Evolutionary conservation across 805 yeast species (phyloP).

Genomic region (Cyberlindnera japonica): DNA sequence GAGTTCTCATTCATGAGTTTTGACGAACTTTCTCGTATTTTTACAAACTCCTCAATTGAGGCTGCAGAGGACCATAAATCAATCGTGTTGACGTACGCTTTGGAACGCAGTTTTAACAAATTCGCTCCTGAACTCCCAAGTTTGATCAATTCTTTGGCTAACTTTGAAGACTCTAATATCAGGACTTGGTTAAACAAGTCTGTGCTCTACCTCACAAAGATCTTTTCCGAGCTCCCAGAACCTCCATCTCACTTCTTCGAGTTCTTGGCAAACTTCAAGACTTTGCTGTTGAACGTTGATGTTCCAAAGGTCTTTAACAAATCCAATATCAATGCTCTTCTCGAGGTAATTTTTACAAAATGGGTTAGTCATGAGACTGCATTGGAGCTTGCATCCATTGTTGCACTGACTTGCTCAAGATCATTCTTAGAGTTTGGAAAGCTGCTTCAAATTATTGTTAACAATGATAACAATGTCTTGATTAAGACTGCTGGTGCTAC

Average conservation of each 20-base stretch:
- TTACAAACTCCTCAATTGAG: slow-evolving; percentile 11
- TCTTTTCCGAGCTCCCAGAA: slow-evolving; percentile 48
- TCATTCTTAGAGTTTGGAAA: slow-evolving; percentile 42
- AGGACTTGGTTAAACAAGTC: slow-evolving; percentile 55
- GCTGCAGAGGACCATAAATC: slow-evolving; percentile 25
- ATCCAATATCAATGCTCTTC: slow-evolving; percentile 53
- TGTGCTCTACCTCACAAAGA: slow-evolving; percentile 57
- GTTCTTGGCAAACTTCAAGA: slow-evolving; percentile 34
- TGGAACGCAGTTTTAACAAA: slow-evolving; percentile 28
- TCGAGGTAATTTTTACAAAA: slow-evolving; percentile 53
- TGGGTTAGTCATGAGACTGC: slow-evolving; percentile 44
- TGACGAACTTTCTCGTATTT: slow-evolving; percentile 28
- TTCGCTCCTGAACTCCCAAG: slow-evolving; percentile 29
- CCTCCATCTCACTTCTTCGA: slow-evolving; percentile 28
- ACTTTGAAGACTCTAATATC: slow-evolving; percentile 20
- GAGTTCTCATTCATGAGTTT: slow-evolving; percentile 32
- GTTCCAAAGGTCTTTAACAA: slow-evolving; percentile 42
- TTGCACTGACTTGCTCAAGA: slow-evolving; percentile 36
- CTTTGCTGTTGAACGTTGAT: slow-evolving; percentile 29
- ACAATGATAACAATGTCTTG: slow-evolving; percentile 43
- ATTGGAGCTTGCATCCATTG: slow-evolving; percentile 43
- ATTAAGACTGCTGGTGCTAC: slow-evolving; percentile 25
- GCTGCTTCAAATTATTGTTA: slow-evolving; percentile 60
- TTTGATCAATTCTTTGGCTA: slow-evolving; percentile 20
- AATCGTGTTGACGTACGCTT: slow-evolving; percentile 27